Conservation (phyloP, 345 rosid genomes). For the Hibiscus mutabilis region DNA sequence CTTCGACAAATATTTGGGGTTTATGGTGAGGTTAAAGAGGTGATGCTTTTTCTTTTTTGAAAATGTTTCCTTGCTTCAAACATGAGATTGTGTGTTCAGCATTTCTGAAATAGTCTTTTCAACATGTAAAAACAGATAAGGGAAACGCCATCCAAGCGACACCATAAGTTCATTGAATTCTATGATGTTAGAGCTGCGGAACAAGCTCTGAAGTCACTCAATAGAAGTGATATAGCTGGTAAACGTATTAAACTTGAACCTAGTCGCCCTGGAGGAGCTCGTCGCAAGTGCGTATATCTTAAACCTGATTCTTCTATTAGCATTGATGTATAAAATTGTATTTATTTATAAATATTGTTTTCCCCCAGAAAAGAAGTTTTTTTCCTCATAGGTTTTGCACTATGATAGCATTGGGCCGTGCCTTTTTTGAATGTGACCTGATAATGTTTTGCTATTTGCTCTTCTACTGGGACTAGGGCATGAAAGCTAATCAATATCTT, state of each 20-base stretch:
- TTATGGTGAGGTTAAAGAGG: conserved; percentile 83
- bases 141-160: conserved; percentile 82
- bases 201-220: conserved; percentile 63
- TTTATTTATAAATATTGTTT: neutral
- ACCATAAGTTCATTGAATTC: conserved; percentile 76
- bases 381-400: neutral
- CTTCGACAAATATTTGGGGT: conserved; percentile 62
- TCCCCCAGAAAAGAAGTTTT: neutral
- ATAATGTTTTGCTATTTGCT: neutral
- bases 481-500: neutral
- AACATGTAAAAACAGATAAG: conserved; percentile 47
- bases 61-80: neutral
- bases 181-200: conserved; percentile 81
- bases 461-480: neutral
- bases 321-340: neutral
- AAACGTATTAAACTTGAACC: conserved; percentile 83
- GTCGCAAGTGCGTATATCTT: conserved; percentile 40
- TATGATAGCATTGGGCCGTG: neutral
- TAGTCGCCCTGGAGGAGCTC: conserved; percentile 86
- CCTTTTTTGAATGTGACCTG: neutral
- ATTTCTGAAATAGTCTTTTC: conserved; percentile 21
- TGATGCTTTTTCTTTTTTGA: conserved; percentile 12
- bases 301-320: conserved; percentile 5
- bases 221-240: conserved; percentile 72
- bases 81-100: conserved; percentile 12